Evolutionary conservation across 805 yeast genomes (phyloP), one percentile per base, ranked within the genome.

Genomic region (Metschnikowia baotianmanensis): DNA sequence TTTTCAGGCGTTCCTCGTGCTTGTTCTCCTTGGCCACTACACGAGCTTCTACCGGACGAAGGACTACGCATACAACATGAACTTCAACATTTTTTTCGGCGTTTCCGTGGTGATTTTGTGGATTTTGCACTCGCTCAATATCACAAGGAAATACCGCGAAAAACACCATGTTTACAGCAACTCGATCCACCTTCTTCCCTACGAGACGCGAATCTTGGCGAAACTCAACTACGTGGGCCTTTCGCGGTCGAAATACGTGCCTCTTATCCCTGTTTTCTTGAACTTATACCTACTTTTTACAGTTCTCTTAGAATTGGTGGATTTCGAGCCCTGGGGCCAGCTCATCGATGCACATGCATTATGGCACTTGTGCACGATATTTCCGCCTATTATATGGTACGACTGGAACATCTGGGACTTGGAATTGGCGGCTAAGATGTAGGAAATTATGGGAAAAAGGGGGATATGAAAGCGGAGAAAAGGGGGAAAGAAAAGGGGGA

Each of bases 291-390:
- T 69, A 18, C 27, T 64, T 5, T 17, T 47, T 5, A 62, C 71
- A 0, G 58, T 67, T 48, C 40, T 53, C 11, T 58, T 69, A 24
- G 74, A 69, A 37, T 30, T 66, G 13, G 43, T 50, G 21, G 74
- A 69, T 38, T 69, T 67, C 35, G 54, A 50, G 18, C 74, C 74
- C 1, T 37, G 56, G 37, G 41, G 27, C 12, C 52, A 86, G 12
- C 71, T 86, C 28, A 53, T 93, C 0, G 99, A 93, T 63, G 95
- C 96, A 0, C 99, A 93, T 62, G 80, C 96, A 0, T 55, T 91
- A 28, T 93, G 99, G 99, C 99, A 93, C 59, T 72, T 85, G 20
- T 77, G 86, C 16, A 93, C 99, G 0, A 80, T 90, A 2, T 60
- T 87, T 55, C 98, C 98, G 0, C 79, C 91, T 0, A 65, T 77